Base-by-base conservation (phyloP, 2,329 filamentous ascomycete genomes). In the Plectosphaerella plurivora region DNA sequence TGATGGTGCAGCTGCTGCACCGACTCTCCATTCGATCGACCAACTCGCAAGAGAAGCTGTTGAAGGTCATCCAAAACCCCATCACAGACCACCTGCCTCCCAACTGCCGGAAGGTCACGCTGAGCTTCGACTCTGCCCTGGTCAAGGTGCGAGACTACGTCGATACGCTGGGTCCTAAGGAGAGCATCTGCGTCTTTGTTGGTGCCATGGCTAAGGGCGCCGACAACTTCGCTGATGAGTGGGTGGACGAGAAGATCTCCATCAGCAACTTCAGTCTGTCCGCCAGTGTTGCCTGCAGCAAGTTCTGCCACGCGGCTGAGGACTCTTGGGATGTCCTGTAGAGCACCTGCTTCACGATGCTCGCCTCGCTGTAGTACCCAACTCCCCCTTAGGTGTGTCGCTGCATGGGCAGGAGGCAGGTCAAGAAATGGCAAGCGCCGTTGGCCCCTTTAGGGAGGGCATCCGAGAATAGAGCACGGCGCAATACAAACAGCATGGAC, bases 201-300 rank as follows among this genome's bases (percentile, higher is more conserved):
- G 94, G 94, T 61, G 94, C 94, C 62, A 99, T 99, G 93, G 94
- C 94, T 54, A 97, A 97, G 76, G 94, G 94, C 16, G 83, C 86
- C 51, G 94, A 99, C 68, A 93, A 90, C 71, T 99, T 99, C 68
- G 94, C 94, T 58, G 94, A 99, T 67, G 82, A 83, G 41, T 91
- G 89, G 72, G 95, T 97, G 64, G 93, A 97, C 67, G 94, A 99
- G 74, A 90, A 95, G 65, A 97, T 99, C 67, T 91, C 89, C 63
- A 97, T 99, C 75, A 97, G 93, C 79, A 96, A 97, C 72, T 99
- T 89, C 80, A 96, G 92, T 66, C 80, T 99, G 57, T 96, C 91
- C 65, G 94, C 94, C 56, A 97, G 93, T 76, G 94, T 99, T 57
- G 93, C 94, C 44, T 99, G 94, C 81, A 97, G 93, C 83, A 99